Base-by-base conservation (phyloP, 371 early-diverging fungal genomes). In the Actinomucor elegans region DNA sequence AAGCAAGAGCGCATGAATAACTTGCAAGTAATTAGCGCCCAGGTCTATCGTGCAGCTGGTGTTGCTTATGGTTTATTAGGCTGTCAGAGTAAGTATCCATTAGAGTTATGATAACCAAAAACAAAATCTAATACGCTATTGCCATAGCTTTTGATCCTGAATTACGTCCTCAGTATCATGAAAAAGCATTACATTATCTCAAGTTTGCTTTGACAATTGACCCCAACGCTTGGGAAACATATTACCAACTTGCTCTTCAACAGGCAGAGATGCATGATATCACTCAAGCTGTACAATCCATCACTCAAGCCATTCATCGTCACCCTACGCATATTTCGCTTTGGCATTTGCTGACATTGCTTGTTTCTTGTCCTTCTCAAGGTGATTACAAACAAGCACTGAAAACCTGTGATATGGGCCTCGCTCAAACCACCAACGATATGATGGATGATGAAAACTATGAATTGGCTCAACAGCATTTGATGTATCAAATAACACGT, bases 321-420 rank as follows among this genome's bases (percentile, higher is more conserved):
- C 81, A 92, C 31, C 64, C 90, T 0, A 53, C 67, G 1, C 78
- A 87, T 48, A 70, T 89, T 26, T 79, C 88, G 5, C 87, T 92
- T 1, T 97, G 94, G 94, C 92, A 97, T 63, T 72, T 97, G 20
- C 65, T 97, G 14, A 89, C 85, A 0, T 75, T 95, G 35, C 64
- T 93, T 15, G 69, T 89, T 14, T 87, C 91, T 3, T 82, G 86
- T n/a, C 73, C 75, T 10, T 47, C 37, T 5, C 75, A 70, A 38
- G 57, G 61, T 6, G 70, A 71, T 32, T 46, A 67, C 40, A 36
- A 40, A 9, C 70, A 84, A 46, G 95, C 93, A 0, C 60, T 90
- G 43, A 75, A 82, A 40, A 78, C 92, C 6, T 91, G 89, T 61
- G 81, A 91, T 20, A 79, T 87, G 10, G 94, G 90, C 0, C 64